Base-by-base conservation (phyloP, 2,329 filamentous ascomycete species). In the Pseudopithomyces maydicus region DNA sequence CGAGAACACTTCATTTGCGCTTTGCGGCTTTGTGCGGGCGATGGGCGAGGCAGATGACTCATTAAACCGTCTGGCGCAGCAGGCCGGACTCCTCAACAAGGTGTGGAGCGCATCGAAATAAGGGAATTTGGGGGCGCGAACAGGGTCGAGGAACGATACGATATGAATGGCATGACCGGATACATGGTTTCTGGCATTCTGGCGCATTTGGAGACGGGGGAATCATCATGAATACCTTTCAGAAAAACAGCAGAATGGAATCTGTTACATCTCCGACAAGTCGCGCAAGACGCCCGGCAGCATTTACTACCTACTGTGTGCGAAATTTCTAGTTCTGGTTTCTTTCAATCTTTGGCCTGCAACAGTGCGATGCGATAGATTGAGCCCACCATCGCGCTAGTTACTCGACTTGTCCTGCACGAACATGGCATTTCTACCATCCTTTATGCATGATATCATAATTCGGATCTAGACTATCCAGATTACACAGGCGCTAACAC, bases 31-130 rank as follows among this genome's bases (percentile, higher is more conserved):
- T 23, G 47, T 50, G n/a, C 35, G 36, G 2, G 47, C 35, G 15
- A 50, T 50, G 47, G 47, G 47, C 47, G 47, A 50, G 47, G 36
- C 35, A 14, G 47, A 50, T 14, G 47, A 50, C 47, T 50, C 47
- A 14, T 11, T 50, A 36, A 50, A 50, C 22, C 20, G 47, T 22
- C 36, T 50, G n/a, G 36, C 47, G 15, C 47, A 50, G 23, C 35
- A 50, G 36, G 20, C 15, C 17, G 47, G 47, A 2, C 36, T 50
- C 15, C 35, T 50, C 12, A 23, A 50, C 19, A 41, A 41, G 20
- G 47, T 50, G 20, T 50, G 47, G 47, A 50, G 47, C 19, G 11
- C 45, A 33, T 15, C 19, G 32, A 48, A 48, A 48, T 48, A 48
- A 15, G 26, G 10, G 17, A 15, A 23, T 11, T 29, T 8, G 29